phyloP scores from a whole-genome alignment of 768 basidiomycete species.

The Trametes gibbosa region DNA sequence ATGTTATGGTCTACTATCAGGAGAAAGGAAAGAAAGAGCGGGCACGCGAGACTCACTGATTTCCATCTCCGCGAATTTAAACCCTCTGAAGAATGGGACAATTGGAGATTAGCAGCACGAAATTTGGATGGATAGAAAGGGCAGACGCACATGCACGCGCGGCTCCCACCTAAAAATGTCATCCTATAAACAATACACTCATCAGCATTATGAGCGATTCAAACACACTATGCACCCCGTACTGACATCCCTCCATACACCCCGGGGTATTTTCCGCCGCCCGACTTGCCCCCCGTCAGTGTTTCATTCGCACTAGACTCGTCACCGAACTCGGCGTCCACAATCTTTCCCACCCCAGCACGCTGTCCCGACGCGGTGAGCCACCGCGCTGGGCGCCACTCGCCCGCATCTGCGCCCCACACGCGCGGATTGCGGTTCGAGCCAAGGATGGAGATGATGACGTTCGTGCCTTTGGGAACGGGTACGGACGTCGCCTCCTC shows the following conservation, averaged over 20 bases:
- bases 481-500: slow-evolving; percentile 36
- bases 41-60: slow-evolving; percentile 25
- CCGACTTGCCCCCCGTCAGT: background rate
- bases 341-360: background rate
- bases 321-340: slow-evolving; percentile 10
- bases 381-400: slow-evolving; percentile 65
- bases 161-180: slow-evolving; percentile 25
- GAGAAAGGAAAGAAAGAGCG: too few species aligned
- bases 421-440: slow-evolving; percentile 49
- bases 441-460: slow-evolving; percentile 41
- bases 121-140: background rate
- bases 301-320: background rate
- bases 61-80: slow-evolving; percentile 26
- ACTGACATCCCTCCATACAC: slow-evolving; percentile 24
- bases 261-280: slow-evolving; percentile 19
- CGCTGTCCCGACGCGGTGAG: slow-evolving; percentile 26
- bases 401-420: slow-evolving; percentile 61
- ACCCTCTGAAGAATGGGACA: slow-evolving; percentile 9
- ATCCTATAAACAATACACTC: slow-evolving; percentile 7
- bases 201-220: background rate
- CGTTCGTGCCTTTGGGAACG: slow-evolving; percentile 43
- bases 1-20: too few species aligned
- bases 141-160: slow-evolving; percentile 23
- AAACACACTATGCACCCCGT: background rate
- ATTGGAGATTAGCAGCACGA: too few species aligned